These are phyloP conservation scores for Solanum chiquidenum DNA, from an alignment of 257 asterid genomes.

Conservation along the genomic window DNA sequence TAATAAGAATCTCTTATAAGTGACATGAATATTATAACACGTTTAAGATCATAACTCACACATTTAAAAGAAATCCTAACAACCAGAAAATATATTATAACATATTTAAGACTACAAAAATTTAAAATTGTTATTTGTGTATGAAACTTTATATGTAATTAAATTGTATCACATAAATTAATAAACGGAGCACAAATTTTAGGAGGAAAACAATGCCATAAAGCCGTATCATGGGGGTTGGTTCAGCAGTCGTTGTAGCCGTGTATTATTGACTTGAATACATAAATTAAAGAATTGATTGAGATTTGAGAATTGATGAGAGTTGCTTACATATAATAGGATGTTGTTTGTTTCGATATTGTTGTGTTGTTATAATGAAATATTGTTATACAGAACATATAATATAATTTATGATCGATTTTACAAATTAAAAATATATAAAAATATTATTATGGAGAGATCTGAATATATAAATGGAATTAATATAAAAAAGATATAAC, in stretches of 20 bases:
- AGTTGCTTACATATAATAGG: background rate
- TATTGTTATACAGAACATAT: background rate
- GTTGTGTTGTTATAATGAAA: background rate
- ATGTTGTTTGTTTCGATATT: background rate
- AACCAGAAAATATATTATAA: background rate
- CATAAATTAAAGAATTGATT: background rate
- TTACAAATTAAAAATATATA: rapidly evolving
- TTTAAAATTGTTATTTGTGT: background rate
- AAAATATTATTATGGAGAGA: background rate
- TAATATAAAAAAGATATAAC: too few species aligned
- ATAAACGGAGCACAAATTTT: background rate
- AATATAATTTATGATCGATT: background rate
- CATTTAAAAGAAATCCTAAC: background rate
- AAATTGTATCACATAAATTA: background rate
- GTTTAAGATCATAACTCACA: background rate
- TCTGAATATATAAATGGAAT: background rate
- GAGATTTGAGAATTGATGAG: background rate
- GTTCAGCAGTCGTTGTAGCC: background rate
- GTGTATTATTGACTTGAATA: background rate
- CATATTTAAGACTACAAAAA: background rate
- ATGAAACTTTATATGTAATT: rapidly evolving
- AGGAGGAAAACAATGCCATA: background rate
- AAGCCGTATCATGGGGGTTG: background rate
- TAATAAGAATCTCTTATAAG: background rate
- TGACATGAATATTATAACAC: background rate